Percentiles rank a stretch among this genome's conserved stretches.
Evolutionary conservation across 2,329 filamentous ascomycete genomes (phyloP).

Genomic region (Penicillium freii): DNA sequence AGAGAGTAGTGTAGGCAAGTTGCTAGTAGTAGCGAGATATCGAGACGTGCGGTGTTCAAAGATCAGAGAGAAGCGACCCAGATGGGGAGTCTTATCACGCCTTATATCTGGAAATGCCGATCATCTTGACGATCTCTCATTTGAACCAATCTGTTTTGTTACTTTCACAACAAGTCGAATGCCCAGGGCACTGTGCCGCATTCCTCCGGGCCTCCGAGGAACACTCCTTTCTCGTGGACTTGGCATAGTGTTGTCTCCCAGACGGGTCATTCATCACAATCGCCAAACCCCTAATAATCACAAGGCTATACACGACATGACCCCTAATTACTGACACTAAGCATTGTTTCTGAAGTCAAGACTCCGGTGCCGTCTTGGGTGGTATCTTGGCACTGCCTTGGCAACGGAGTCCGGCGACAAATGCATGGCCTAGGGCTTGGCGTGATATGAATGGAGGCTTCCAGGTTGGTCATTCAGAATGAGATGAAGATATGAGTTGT

Average conservation of each 20-base stretch:
- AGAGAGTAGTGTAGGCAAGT: not conserved
- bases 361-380: constrained; percentile 18
- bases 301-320: not conserved
- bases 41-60: not conserved
- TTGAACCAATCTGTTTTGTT: constrained; percentile 2
- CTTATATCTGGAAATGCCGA: not conserved
- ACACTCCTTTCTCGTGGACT: too few relatives aligned
- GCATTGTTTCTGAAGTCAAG: constrained; percentile 7
- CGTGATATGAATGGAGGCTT: not conserved
- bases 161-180: not conserved
- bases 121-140: not conserved
- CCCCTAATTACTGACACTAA: not conserved
- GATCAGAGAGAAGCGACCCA: not conserved
- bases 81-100: not conserved
- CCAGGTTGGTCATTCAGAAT: not conserved
- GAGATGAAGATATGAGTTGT: not conserved
- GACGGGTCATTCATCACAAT: not conserved
- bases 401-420: constrained; percentile 20
- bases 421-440: constrained; percentile 16
- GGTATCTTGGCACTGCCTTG: constrained; percentile 24
- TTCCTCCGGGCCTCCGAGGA: not conserved
- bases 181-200: not conserved
- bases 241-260: not conserved
- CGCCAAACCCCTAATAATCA: not conserved
- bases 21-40: not conserved